Conservation (phyloP, 164 flowering plant genomes). For the Nelumbo lutea region DNA sequence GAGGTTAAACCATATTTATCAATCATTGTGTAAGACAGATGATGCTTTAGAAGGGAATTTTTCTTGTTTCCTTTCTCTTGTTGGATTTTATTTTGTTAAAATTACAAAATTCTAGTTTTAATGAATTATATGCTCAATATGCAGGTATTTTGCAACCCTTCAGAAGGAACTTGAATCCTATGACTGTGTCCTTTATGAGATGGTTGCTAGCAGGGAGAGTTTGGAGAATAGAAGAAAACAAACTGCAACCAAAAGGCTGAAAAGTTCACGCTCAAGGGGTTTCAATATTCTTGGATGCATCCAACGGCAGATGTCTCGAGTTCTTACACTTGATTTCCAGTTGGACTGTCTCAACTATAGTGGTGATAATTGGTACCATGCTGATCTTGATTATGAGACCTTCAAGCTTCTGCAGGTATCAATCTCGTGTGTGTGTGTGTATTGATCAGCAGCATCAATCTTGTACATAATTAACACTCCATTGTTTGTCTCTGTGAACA, state of each 20-base stretch:
- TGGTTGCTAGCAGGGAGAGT: conserved; percentile 92
- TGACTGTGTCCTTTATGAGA: conserved; percentile 94
- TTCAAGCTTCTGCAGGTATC: conserved; percentile 84
- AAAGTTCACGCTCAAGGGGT: conserved; percentile 54
- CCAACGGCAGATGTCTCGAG: conserved; percentile 82
- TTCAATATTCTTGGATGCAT: conserved; percentile 80
- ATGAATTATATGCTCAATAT: conserved; percentile 4
- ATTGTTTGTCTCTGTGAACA: background rate
- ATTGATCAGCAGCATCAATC: too few relatives aligned
- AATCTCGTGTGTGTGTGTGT: background rate
- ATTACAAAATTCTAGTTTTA: background rate
- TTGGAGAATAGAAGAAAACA: conserved; percentile 60
- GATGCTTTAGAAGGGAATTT: too few relatives aligned
- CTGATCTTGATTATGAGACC: conserved; percentile 94
- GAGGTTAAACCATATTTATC: too few relatives aligned
- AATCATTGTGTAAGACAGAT: too few relatives aligned
- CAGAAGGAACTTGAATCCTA: conserved; percentile 79
- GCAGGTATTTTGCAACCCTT: conserved; percentile 74
- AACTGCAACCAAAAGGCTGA: conserved; percentile 37
- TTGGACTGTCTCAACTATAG: conserved; percentile 89
- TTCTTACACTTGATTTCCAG: conserved; percentile 82
- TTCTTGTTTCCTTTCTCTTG: background rate
- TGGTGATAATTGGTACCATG: conserved; percentile 81
- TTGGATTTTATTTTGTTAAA: background rate
- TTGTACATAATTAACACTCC: background rate